Evolutionary conservation across 2,329 filamentous ascomycete species (phyloP), one percentile per base, ranked within the genome.

Genomic region (Capronia epimyces): DNA sequence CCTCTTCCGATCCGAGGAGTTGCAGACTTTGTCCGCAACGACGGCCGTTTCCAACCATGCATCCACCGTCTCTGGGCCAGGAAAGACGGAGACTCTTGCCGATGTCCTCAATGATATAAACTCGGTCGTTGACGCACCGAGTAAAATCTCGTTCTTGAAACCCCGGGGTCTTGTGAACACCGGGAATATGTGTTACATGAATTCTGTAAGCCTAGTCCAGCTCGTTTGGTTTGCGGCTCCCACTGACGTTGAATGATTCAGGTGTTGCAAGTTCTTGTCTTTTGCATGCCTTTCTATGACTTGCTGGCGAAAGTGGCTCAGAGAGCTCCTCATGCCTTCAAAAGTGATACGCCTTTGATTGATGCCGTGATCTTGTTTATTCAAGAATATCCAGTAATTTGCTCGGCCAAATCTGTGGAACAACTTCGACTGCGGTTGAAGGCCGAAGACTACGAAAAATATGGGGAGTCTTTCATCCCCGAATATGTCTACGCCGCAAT

Each of bases 111-210:
- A 78, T 43, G 79, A 81, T 22, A 93, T 90, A 67, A 80, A 79
- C 46, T 82, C 89, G 20, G 78, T 76, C 31, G 76, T 77, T 41
- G 73, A 77, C 7, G 46, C 51, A 70, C 73, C 57, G 67, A 69
- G 31, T 73, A 79, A 85, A 62, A 74, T 91, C 59, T 76, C 86
- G 15, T 96, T 96, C 64, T 77, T 98, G 44, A 89, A 97, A 70
- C 93, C 93, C 44, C 82, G 91, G 60, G 93, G 93, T 43, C 79
- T 98, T 64, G 87, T 95, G 60, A 98, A 98, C 71, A 94, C 91
- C 34, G 93, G 93, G 43, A 97, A 98, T 66, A 94, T 97, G 87
- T 98, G 93, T 71, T 98, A 98, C 72, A 97, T 98, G 93, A 98
- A 97, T 75, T 96, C 93, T 57, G 91, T 95, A 77, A 72, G 87